These are phyloP conservation scores for Apiospora aurea DNA, from an alignment of 2,329 filamentous ascomycete genomes.

Conservation along the genomic window DNA sequence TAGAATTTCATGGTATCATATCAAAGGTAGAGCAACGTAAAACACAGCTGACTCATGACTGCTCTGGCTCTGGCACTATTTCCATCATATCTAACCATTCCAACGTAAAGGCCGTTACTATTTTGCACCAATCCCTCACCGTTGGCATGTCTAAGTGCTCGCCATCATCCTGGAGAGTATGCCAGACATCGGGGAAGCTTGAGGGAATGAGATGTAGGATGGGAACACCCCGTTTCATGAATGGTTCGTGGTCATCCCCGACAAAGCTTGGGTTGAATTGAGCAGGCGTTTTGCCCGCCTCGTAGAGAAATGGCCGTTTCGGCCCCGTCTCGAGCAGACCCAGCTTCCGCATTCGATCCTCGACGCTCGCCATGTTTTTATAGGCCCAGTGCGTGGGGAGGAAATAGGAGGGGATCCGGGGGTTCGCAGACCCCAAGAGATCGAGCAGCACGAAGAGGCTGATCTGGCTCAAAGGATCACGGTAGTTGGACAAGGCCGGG, in stretches of 20 bases:
- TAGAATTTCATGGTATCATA: constrained; percentile 11
- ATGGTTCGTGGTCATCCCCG: constrained; percentile 80
- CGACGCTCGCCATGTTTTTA: constrained; percentile 67
- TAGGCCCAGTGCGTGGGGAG: constrained; percentile 86
- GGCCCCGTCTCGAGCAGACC: constrained; percentile 55
- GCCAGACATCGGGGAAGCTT: constrained; percentile 78
- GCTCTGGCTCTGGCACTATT: constrained; percentile 42
- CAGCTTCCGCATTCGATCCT: constrained; percentile 68
- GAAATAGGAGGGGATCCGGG: constrained; percentile 75
- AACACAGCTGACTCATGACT: constrained; percentile 8
- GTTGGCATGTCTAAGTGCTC: constrained; percentile 75
- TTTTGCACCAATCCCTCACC: constrained; percentile 77
- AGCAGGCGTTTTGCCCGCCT: constrained; percentile 53
- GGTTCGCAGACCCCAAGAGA: constrained; percentile 68
- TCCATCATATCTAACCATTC: constrained; percentile 79
- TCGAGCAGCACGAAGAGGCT: constrained; percentile 79
- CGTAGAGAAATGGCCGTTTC: constrained; percentile 60
- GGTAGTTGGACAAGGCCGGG: constrained; percentile 72
- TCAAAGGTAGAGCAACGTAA: not conserved
- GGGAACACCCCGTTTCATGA: constrained; percentile 76
- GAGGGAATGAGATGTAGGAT: constrained; percentile 77
- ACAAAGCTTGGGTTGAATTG: constrained; percentile 51
- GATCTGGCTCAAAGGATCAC: constrained; percentile 74
- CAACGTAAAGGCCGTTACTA: constrained; percentile 75
- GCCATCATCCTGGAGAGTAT: constrained; percentile 73